Conservation (phyloP, 139 green algal genomes). For the Chlorella sp. region DNA sequence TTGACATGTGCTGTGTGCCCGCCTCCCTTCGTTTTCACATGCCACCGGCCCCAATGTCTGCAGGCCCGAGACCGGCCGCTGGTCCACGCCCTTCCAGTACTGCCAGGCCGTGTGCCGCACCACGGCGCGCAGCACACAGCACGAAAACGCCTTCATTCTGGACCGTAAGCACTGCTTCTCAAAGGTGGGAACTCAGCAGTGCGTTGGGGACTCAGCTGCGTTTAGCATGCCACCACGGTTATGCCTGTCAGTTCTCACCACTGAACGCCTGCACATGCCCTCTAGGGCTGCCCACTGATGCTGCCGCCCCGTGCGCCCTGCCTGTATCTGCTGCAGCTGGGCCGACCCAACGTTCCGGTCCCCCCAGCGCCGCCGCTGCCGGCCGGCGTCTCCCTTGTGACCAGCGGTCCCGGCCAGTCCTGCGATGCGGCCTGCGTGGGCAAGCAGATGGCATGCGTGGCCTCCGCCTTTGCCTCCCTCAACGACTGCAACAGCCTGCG, state of each 20-base stretch:
- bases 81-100: slow-evolving; percentile 69
- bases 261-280: too few species aligned
- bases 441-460: slow-evolving; percentile 44
- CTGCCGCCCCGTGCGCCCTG: too few species aligned
- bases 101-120: slow-evolving; percentile 77
- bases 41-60: background rate
- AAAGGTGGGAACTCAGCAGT: slow-evolving; percentile 43
- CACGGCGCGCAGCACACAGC: slow-evolving; percentile 68
- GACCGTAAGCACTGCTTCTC: slow-evolving; percentile 79
- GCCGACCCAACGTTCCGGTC: slow-evolving; percentile 41
- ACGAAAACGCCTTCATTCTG: slow-evolving; percentile 85
- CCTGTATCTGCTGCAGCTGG: slow-evolving; percentile 12
- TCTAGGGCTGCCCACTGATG: too few species aligned
- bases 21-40: too few species aligned
- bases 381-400: slow-evolving; percentile 40
- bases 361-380: slow-evolving; percentile 52
- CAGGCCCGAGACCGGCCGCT: slow-evolving; percentile 66
- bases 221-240: too few species aligned
- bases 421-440: slow-evolving; percentile 59
- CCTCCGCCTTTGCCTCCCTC: slow-evolving; percentile 52
- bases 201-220: too few species aligned
- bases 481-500: slow-evolving; percentile 78
- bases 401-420: slow-evolving; percentile 35
- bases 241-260: too few species aligned
- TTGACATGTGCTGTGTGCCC: too few species aligned